Evolutionary conservation across 352 stramenopile genomes (phyloP), one percentile per base, ranked within the genome.

Genomic region (Albugo laibachii): DNA sequence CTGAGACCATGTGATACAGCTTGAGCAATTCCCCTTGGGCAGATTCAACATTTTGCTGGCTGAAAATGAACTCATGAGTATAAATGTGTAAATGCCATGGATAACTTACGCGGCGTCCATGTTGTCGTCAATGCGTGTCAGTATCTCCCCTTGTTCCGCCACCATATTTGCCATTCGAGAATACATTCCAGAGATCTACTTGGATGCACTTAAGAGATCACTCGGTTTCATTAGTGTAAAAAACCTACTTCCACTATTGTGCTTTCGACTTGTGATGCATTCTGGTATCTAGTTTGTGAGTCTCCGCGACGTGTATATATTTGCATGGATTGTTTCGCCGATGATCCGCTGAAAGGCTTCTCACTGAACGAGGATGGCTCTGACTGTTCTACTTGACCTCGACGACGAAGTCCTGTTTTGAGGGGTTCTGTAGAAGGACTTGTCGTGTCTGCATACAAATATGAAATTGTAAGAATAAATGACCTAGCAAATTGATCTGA

Each of bases 111-210:
- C 77, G n/a, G 84, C 66, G 40, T 83, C 62, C 69, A 89, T 86
- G 57, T 89, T 67, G 52, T 89, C 77, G 48, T 89, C 77, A 47
- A 89, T 89, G 12, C 77, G 73, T 15, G 64, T 66, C 36, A 89
- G 78, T 40, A 86, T 69, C 47, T 89, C 71, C 16, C 74, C 73
- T 56, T 89, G 75, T 43, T 84, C 67, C 5, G 71, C 63, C 3
- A 89, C 69, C 70, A 89, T 81, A 1, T 64, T 81, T 24, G 77
- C 73, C 77, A 89, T 89, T 12, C 73, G 67, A 12, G 69, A 85
- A 60, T 86, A 89, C 77, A 89, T 89, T 16, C 73, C 69, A 20
- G 69, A 81, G 48, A 89, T 89, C 76, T 89, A 31, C 8, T 31
- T 8, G 24, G 24, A 31, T 31, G 24, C 24, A 31, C 24, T 31